phyloP scores from a whole-genome alignment of 2,329 filamentous ascomycete genomes.

The Cladosporium sp. region DNA sequence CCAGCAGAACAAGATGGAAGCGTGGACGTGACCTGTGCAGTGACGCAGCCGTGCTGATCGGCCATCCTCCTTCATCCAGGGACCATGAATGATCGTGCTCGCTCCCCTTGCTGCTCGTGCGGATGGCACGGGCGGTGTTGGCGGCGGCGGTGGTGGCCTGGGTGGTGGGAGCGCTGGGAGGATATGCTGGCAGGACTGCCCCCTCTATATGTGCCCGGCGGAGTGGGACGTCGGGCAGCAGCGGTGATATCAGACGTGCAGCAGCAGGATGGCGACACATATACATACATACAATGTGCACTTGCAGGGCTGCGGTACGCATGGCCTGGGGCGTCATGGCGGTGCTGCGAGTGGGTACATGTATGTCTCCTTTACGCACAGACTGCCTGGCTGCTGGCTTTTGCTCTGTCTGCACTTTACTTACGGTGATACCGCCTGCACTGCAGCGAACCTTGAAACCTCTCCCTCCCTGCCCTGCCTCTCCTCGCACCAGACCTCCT shows the following conservation, averaged over 20 bases:
- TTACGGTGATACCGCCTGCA: background rate
- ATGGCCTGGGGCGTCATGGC: conserved; percentile 5
- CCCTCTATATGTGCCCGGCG: background rate
- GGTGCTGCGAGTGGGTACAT: background rate
- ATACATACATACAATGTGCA: background rate
- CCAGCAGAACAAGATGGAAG: background rate
- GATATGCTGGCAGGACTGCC: background rate
- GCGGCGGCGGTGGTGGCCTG: background rate
- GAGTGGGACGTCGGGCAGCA: background rate
- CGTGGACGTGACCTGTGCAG: conserved; percentile 4
- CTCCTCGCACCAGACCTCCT: conserved; percentile 12
- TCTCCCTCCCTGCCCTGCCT: conserved; percentile 17
- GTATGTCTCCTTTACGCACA: conserved; percentile 4
- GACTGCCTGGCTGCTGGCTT: conserved; percentile 1
- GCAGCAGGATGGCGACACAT: background rate
- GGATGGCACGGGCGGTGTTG: conserved; percentile 3
- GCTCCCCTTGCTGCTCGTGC: conserved; percentile 12
- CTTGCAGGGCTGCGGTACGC: background rate
- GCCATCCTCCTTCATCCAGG: conserved; percentile 12
- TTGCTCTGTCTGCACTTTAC: conserved; percentile 9
- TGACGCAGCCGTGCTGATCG: conserved; percentile 18
- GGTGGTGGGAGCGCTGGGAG: background rate
- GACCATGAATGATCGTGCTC: conserved; percentile 1
- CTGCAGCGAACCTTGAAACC: background rate
- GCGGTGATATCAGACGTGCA: background rate